phyloP scores from a whole-genome alignment of 2,329 filamentous ascomycete species.

The Ophiobolus disseminans region DNA sequence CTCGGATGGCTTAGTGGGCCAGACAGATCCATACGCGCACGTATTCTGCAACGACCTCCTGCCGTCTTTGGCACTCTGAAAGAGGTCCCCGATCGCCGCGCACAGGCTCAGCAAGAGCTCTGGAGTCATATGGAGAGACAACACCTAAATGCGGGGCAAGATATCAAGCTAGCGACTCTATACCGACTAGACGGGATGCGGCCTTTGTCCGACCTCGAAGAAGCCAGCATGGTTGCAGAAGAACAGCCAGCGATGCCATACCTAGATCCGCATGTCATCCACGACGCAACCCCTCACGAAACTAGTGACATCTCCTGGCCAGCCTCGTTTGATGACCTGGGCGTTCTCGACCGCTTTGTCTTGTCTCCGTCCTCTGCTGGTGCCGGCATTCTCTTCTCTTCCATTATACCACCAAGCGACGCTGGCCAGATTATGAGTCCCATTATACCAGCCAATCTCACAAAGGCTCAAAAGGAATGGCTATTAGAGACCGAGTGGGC shows the following conservation, averaged over 20 bases:
- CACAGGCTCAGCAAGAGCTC: slow-evolving; percentile 44
- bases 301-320: slow-evolving; percentile 23
- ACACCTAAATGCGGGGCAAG: slow-evolving; percentile 25
- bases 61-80: slow-evolving; percentile 56
- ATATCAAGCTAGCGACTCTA: slow-evolving; percentile 38
- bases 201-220: slow-evolving; percentile 19
- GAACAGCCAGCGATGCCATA: slow-evolving; percentile 39
- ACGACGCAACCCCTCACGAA: slow-evolving; percentile 34
- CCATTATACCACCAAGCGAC: slow-evolving; percentile 29
- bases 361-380: slow-evolving; percentile 15
- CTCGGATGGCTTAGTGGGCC: slow-evolving; percentile 71
- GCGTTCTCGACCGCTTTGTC: slow-evolving; percentile 28
- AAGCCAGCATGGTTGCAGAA: slow-evolving; percentile 15
- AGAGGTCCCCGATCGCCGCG: slow-evolving; percentile 47
- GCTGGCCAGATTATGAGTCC: slow-evolving; percentile 35
- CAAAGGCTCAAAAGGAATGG: slow-evolving; percentile 71
- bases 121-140: slow-evolving; percentile 43
- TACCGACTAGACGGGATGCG: slow-evolving; percentile 34
- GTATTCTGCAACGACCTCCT: slow-evolving; percentile 53
- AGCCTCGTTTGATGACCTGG: slow-evolving; percentile 29
- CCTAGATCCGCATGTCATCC: slow-evolving; percentile 36
- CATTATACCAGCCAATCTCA: slow-evolving; percentile 64
- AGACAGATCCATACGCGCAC: slow-evolving; percentile 60
- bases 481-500: slow-evolving; percentile 73
- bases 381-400: slow-evolving; percentile 46